Percentiles rank a stretch among this genome's conserved stretches.
Conservation (phyloP, 257 asterid species). For the Echium plantagineum region DNA sequence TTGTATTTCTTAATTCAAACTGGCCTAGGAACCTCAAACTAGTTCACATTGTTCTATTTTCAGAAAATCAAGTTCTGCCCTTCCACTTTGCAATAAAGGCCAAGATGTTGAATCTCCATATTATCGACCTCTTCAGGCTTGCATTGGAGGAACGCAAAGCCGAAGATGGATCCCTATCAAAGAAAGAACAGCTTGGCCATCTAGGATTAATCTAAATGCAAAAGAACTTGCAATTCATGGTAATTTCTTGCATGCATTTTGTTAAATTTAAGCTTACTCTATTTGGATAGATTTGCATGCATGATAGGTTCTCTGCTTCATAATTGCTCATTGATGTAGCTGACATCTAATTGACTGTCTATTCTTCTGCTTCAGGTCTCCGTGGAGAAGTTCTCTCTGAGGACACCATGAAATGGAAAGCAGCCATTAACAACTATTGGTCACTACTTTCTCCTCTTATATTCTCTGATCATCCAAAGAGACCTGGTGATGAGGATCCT, state of each 20-base stretch:
- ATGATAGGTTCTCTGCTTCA: neutral
- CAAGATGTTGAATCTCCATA: constrained; percentile 81
- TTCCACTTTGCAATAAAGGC: constrained; percentile 64
- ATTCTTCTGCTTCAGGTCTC: neutral
- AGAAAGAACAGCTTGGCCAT: constrained; percentile 80
- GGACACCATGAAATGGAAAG: constrained; percentile 61
- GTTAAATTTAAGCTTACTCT: no score
- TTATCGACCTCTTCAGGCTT: constrained; percentile 72
- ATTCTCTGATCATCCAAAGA: constrained; percentile 96
- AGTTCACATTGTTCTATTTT: constrained; percentile 18
- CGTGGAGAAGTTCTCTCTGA: constrained; percentile 57
- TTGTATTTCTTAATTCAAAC: neutral
- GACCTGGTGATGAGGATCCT: constrained; percentile 99
- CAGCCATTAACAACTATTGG: constrained; percentile 81
- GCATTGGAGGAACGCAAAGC: constrained; percentile 88
- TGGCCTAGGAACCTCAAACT: neutral
- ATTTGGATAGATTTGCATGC: no score
- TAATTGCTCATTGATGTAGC: neutral
- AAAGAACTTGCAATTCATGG: constrained; percentile 67
- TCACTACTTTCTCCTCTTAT: constrained; percentile 89
- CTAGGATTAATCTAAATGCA: constrained; percentile 44
- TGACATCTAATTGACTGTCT: constrained; percentile 2
- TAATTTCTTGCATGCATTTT: constrained; percentile 12
- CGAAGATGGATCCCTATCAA: constrained; percentile 79
- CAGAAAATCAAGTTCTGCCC: constrained; percentile 65